Evolutionary conservation across 257 asterid genomes (phyloP), one percentile per base, ranked within the genome.

Genomic region (Cynanchum wilfordii): DNA sequence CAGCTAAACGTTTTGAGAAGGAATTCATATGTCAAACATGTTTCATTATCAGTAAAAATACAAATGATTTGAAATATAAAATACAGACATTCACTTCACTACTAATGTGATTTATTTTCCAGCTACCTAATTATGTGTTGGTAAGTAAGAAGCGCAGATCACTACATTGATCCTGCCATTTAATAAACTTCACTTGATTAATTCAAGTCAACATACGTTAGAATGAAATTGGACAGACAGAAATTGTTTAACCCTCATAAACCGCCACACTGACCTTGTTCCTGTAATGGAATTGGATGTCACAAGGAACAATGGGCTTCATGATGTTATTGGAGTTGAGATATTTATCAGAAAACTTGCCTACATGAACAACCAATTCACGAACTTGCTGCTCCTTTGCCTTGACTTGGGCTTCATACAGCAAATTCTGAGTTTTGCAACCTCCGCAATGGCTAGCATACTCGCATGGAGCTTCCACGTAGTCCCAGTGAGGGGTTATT

Each of bases 301-400:
- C 90, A 78, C 99, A 94, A 51, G 97, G 96, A 80, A 94, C 93
- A 82, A 94, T 89, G 44, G 92, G 89, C 86, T 89, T 88, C 93
- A 89, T 83, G 80, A 84, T 77, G 76, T 86, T 82, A 56, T 74
- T 76, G 60, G 66, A 66, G 47, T 86, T 90, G 51, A 79, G 89
- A 24, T 83, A 86, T 70, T 85, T 78, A 33, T 71, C 80, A 15
- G 92, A 79, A 80, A 91, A 89, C 84, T 84, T 94, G 38, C 93
- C 99, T 63, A 94, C 92, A 60, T 89, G 95, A 5, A 85, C 83
- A 74, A 89, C 78, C 83, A 94, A 82, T 69, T 94, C 97, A 4
- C 60, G 82, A 73, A 94, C 97, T 87, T 94, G 99, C 50, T 83
- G 88, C 85, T 94, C 96, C 86, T 91, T 94, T 2, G 91, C 88